Percentiles rank a stretch among this genome's conserved stretches.
Conservation (phyloP, 2,329 filamentous ascomycete species). For the Curvularia spicifera region DNA sequence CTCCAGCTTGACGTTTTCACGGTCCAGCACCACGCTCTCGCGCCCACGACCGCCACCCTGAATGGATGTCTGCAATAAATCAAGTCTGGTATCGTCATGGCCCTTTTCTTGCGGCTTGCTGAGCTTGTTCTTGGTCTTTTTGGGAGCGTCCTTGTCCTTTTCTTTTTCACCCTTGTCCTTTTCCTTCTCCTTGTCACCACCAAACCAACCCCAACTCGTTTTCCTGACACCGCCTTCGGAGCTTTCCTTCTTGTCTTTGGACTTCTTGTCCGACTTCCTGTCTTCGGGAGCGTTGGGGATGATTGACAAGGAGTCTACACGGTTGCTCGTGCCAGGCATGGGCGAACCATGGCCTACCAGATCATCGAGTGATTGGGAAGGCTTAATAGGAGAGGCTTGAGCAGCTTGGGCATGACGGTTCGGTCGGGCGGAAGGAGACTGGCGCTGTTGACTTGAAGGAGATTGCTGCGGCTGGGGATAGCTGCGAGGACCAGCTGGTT, state of each 20-base stretch:
- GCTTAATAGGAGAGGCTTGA: slow-evolving; percentile 48
- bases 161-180: slow-evolving; percentile 67
- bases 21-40: slow-evolving; percentile 84
- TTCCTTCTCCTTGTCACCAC: slow-evolving; percentile 69
- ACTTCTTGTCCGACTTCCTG: slow-evolving; percentile 73
- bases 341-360: slow-evolving; percentile 70
- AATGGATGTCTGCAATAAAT: slow-evolving; percentile 86
- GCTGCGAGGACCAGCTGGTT: slow-evolving; percentile 27
- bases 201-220: slow-evolving; percentile 83
- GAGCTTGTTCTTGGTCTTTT: slow-evolving; percentile 66
- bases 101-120: slow-evolving; percentile 62
- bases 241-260: slow-evolving; percentile 73
- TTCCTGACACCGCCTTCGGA: slow-evolving; percentile 70
- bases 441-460: slow-evolving; percentile 29
- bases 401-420: slow-evolving; percentile 42
- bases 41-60: slow-evolving; percentile 69
- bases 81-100: slow-evolving; percentile 82
- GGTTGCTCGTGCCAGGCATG: slow-evolving; percentile 69
- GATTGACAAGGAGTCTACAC: slow-evolving; percentile 79
- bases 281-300: slow-evolving; percentile 77
- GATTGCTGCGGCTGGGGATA: slow-evolving; percentile 17
- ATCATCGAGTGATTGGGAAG: slow-evolving; percentile 65
- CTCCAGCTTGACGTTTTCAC: slow-evolving; percentile 75
- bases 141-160: slow-evolving; percentile 49
- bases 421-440: slow-evolving; percentile 28